phyloP scores from a whole-genome alignment of 2,329 filamentous ascomycete species.

The Aspergillus luchuensis region DNA sequence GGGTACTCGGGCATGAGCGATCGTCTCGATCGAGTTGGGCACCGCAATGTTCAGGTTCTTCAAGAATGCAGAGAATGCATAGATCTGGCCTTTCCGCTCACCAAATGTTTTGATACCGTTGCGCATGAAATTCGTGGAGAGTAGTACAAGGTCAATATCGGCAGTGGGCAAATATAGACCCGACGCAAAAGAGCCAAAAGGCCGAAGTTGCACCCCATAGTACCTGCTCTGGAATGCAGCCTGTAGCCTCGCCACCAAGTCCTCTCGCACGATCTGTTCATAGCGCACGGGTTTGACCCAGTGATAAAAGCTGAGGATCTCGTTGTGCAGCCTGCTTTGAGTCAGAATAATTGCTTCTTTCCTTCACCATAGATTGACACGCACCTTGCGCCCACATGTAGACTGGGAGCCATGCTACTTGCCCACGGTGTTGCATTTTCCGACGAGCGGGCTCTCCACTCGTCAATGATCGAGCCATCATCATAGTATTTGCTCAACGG shows the following conservation, averaged over 20 bases:
- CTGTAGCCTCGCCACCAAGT: conserved; percentile 71
- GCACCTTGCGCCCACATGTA: conserved; percentile 40
- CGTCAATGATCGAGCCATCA: conserved; percentile 53
- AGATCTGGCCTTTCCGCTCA: conserved; percentile 59
- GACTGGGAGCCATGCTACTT: conserved; percentile 27
- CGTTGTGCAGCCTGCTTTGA: conserved; percentile 74
- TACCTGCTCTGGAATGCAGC: conserved; percentile 60
- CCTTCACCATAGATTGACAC: conserved; percentile 11
- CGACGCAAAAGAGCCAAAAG: conserved; percentile 94
- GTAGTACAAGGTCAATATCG: conserved; percentile 91
- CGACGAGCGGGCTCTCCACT: conserved; percentile 54
- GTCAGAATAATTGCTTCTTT: conserved; percentile 14
- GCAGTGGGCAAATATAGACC: conserved; percentile 76
- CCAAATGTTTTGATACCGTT: conserved; percentile 53
- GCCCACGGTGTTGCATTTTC: conserved; percentile 65
- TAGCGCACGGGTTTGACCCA: conserved; percentile 76
- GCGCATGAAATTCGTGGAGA: conserved; percentile 63
- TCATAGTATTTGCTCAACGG: conserved; percentile 53
- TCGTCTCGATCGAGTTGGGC: conserved; percentile 63
- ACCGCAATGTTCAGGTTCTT: conserved; percentile 59
- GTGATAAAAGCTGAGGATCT: conserved; percentile 85
- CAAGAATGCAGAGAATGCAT: conserved; percentile 64
- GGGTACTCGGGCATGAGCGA: conserved; percentile 78
- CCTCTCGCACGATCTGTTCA: conserved; percentile 73
- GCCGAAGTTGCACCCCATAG: conserved; percentile 63